Evolutionary conservation across 148 eudicot species (phyloP), one percentile per base, ranked within the genome.

Genomic region (Nepenthes mirabilis): DNA sequence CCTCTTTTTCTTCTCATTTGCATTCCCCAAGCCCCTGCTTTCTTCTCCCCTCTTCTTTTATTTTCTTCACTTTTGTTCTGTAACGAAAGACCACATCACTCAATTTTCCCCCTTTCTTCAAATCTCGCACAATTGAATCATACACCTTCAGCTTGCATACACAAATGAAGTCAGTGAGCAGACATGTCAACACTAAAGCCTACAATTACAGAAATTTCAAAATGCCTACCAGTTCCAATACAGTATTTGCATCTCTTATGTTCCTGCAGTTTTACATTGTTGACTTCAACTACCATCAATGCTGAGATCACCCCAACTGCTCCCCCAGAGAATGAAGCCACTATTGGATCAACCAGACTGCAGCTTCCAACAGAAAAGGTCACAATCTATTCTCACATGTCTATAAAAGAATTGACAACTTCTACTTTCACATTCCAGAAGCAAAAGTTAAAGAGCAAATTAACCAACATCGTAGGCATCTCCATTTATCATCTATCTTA

Each of bases 231-330:
- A 57, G 95, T 91, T 68, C 97, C 95, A 74, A 87, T 82, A 72
- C 97, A 91, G 75, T 85, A 91, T 77, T 91, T 88, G 90, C 97
- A 91, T 77, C 97, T 76, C 70, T 91, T 91, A 53, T 79, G 83
- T 72, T 91, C 95, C 80, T 91, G 95, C 63, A 74, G 97, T 79
- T 91, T 87, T 65, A 91, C 97, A 74, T 91, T 91, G 82, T 91
- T 91, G 66, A 87, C 78, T 82, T 91, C 97, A 69, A 91, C 97
- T 59, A 91, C 93, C 97, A 91, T 91, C 79, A 91, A 68, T 47
- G 97, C 95, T 58, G 97, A 91, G 61, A 91, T 87, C 64, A 91
- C 97, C 57, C 97, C 97, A 68, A 91, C 95, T 61, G 97, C 97
- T 53, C 97, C 97, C 36, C 97, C 97, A 33, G 97, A 85, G 80